phyloP scores from a whole-genome alignment of 2,329 filamentous ascomycete species.

The Ascochyta viciae-villosae region DNA sequence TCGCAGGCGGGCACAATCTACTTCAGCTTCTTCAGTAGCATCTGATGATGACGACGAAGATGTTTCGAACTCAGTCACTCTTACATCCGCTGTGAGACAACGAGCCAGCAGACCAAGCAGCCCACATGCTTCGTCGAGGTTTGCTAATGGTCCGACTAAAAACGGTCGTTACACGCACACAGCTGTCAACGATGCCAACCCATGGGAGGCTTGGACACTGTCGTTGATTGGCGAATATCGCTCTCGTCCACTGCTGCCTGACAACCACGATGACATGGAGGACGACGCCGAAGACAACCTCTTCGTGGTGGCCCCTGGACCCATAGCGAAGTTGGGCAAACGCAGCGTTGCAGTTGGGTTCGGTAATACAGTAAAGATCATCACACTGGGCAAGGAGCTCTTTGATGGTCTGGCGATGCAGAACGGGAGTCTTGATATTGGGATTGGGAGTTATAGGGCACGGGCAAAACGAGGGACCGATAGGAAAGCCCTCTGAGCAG shows the following conservation, averaged over 20 bases:
- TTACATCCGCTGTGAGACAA: constrained; percentile 38
- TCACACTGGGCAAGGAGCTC: constrained; percentile 70
- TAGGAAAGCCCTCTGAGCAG: constrained; percentile 7
- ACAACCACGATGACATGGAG: constrained; percentile 23
- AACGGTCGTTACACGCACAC: constrained; percentile 3
- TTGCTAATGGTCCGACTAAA: constrained; percentile 11
- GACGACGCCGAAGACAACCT: constrained; percentile 56
- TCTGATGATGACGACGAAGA: constrained; percentile 34
- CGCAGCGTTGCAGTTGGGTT: constrained; percentile 73
- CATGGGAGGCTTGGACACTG: constrained; percentile 64
- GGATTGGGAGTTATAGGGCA: constrained; percentile 7
- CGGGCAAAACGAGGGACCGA: constrained; percentile 9
- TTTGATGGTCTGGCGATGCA: constrained; percentile 56
- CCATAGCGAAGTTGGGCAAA: constrained; percentile 67
- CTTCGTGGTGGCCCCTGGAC: constrained; percentile 71
- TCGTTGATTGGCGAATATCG: constrained; percentile 56
- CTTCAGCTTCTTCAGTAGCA: constrained; percentile 36
- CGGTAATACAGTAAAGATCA: constrained; percentile 75
- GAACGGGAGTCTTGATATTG: constrained; percentile 6
- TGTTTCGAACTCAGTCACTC: constrained; percentile 15
- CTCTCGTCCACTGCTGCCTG: constrained; percentile 45
- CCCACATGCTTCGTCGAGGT: constrained; percentile 7
- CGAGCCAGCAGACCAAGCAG: constrained; percentile 28
- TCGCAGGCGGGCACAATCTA: constrained; percentile 54
- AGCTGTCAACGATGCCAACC: constrained; percentile 37